Evolutionary conservation across 768 basidiomycete species (phyloP), one percentile per base, ranked within the genome.

Genomic region (Lactarius hengduanensis): DNA sequence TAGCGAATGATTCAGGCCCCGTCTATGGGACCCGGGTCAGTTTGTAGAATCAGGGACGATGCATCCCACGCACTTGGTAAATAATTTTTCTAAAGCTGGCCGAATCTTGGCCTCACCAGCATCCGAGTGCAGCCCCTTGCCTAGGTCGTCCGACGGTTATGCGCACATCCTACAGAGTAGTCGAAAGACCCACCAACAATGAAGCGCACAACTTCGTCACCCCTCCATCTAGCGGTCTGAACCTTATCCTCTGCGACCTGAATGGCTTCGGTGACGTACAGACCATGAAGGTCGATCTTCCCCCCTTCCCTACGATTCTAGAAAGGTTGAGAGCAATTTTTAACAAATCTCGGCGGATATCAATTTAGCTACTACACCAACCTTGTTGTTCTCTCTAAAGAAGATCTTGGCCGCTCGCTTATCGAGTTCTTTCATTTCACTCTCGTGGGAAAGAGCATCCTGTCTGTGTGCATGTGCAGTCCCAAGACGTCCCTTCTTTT

Each of bases 301-400:
- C 61, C 55, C 15, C 38, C n/a, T 1, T 30, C 4, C 20, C 5
- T 22, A 34, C 47, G 43, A 32, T 18, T 34, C 66, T 67, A 32
- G 22, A 53, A 13, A 62, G 15, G 26, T 30, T 55, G 40, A 63
- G 61, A 8, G 34, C 20, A 56, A 53, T 8, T 2, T 15, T 10
- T 3, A 5, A 16, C 1, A 34, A 16, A 32, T 3, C 18, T 41
- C 13, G 36, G 22, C 15, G 26, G 28, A 62, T 5, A 9, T 28
- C 55, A 20, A 15, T 38, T 38, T 38, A 11, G 36, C 0, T 13
- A n/a, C 9, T 5, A 3, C 61, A 28, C 36, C 11, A 58, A 67
- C 66, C 66, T 67, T 58, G 57, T 67, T 67, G 2, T 63, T 67
- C 41, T 59, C 26, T 36, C 1, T 40, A 10, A 67, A 63, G 13